A percentile compares a stretch with the other conserved stretches of the same genome.
Conservation (phyloP, 2,329 filamentous ascomycete species). For the Aspergillus quadricinctus region DNA sequence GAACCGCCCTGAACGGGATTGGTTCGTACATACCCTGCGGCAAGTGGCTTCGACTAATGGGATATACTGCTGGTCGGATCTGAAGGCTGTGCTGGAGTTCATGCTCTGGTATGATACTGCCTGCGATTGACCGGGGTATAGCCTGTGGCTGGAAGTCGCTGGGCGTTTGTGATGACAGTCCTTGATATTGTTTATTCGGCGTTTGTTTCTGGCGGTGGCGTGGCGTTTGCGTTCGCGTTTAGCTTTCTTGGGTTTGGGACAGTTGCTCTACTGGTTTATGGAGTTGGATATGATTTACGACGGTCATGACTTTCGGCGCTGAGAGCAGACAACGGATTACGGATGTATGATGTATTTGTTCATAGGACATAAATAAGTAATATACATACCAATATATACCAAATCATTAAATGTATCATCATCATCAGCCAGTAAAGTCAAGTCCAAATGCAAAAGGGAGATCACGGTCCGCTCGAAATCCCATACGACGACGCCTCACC, state of each 20-base stretch:
- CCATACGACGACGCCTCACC: not conserved
- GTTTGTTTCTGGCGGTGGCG: not conserved
- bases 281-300: constrained; percentile 6
- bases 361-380: not conserved
- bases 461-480: not conserved
- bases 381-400: not conserved
- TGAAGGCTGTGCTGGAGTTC: constrained; percentile 21
- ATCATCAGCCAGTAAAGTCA: not conserved
- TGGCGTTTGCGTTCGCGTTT: too few relatives aligned
- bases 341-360: not conserved
- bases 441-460: not conserved
- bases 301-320: not conserved
- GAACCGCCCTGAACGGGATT: constrained; percentile 25
- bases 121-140: constrained; percentile 27
- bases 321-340: not conserved
- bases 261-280: not conserved
- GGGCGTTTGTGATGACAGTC: not conserved
- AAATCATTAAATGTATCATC: not conserved
- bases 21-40: constrained; percentile 28
- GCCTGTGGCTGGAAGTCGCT: constrained; percentile 26
- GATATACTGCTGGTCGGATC: constrained; percentile 22
- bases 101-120: constrained; percentile 35
- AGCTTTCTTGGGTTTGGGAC: too few relatives aligned
- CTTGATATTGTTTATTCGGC: not conserved
- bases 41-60: constrained; percentile 15